A percentile compares a stretch with the other conserved stretches of the same genome.
Conservation (phyloP, 768 basidiomycete species). For the Boletus vinaceobasis region DNA sequence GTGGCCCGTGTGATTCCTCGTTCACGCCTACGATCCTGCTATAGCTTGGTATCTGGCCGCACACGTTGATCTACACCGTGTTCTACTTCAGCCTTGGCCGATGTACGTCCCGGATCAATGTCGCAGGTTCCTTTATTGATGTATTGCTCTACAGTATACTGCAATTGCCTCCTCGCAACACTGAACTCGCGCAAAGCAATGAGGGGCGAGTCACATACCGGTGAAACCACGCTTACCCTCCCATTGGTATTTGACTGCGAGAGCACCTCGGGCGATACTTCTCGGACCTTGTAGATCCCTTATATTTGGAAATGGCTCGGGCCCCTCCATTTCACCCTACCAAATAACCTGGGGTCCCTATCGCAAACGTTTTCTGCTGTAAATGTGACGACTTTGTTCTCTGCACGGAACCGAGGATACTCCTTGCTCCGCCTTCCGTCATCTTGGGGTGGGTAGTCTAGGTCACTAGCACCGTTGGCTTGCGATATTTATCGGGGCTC, state of each 20-base stretch:
- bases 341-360: no score
- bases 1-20: not conserved
- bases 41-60: conserved; percentile 48
- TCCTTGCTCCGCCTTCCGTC: no score
- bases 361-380: no score
- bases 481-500: not conserved
- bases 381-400: no score
- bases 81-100: conserved; percentile 66
- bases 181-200: conserved; percentile 55
- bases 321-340: no score
- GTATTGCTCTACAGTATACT: conserved; percentile 42
- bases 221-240: conserved; percentile 11
- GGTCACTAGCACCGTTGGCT: no score
- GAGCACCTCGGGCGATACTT: no score
- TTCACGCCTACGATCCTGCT: not conserved
- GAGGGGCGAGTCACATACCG: conserved; percentile 26
- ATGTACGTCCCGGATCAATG: conserved; percentile 36
- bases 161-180: conserved; percentile 59
- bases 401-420: no score
- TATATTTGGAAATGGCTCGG: no score
- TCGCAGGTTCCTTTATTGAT: not conserved
- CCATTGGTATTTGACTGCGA: no score
- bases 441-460: no score
- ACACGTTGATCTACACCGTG: conserved; percentile 58
- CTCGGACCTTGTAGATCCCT: no score